phyloP scores from a whole-genome alignment of 768 basidiomycete species.

The Hysterangium stoloniferum region DNA sequence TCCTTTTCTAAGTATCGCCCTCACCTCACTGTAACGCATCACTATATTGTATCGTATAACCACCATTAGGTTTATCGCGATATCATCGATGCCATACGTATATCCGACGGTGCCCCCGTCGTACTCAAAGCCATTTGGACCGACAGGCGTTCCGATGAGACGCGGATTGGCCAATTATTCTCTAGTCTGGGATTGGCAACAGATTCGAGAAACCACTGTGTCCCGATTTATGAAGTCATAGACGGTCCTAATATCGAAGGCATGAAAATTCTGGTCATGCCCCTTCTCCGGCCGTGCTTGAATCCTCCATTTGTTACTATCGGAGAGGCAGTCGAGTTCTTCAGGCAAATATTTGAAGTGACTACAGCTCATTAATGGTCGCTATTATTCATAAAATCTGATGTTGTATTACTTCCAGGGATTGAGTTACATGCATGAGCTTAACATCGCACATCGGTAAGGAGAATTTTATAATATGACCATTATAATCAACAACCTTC shows the following conservation, averaged over 20 bases:
- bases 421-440: too few relatives aligned
- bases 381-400: neutral
- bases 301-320: conserved; percentile 21
- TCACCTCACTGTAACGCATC: neutral
- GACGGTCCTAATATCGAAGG: conserved; percentile 15
- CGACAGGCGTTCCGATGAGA: conserved; percentile 9
- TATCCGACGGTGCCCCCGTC: conserved; percentile 18
- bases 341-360: conserved; percentile 27
- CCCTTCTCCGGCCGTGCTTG: conserved; percentile 19
- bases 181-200: conserved; percentile 14
- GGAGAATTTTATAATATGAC: neutral
- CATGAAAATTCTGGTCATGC: conserved; percentile 22
- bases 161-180: conserved; percentile 17
- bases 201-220: conserved; percentile 24
- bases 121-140: conserved; percentile 17
- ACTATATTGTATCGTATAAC: neutral
- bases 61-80: neutral
- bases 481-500: neutral
- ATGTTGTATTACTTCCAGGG: neutral
- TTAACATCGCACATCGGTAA: neutral
- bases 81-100: conserved; percentile 18
- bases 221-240: conserved; percentile 22
- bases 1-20: neutral
- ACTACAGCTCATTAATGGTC: neutral
- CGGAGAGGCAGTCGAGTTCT: conserved; percentile 25